Evolutionary conservation across 768 basidiomycete species (phyloP).

Genomic region (Lactifluus pinguis): DNA sequence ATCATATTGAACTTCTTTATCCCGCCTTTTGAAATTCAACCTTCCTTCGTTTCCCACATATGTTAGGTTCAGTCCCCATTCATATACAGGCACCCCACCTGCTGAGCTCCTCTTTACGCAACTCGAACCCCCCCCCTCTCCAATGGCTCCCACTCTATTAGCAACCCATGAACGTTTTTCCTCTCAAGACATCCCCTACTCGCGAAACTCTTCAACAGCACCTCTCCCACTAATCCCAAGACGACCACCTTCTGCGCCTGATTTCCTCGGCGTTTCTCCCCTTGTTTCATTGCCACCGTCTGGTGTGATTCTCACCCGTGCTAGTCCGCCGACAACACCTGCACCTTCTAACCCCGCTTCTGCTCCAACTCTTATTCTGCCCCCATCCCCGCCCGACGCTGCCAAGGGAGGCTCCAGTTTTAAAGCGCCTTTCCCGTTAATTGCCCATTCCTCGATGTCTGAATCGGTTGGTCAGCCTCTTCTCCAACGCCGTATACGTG

Average conservation of each 20-base stretch:
- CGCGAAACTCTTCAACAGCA: conserved; percentile 45
- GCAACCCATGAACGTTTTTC: conserved; percentile 17
- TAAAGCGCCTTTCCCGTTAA: conserved; percentile 9
- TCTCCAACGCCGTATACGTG: conserved; percentile 24
- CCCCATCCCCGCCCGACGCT: conserved; percentile 20
- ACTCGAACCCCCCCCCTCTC: neutral
- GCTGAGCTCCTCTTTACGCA: neutral
- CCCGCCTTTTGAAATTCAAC: conserved; percentile 15
- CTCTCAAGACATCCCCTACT: conserved; percentile 19
- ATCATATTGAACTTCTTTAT: conserved; percentile 5
- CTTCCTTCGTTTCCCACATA: conserved; percentile 10
- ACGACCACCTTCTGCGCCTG: conserved; percentile 28
- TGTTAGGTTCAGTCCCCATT: conserved; percentile 10
- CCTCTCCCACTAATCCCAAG: conserved; percentile 61
- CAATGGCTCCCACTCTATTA: conserved; percentile 16
- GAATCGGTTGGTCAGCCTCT: conserved; percentile 22
- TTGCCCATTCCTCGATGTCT: conserved; percentile 17
- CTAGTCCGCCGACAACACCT: conserved; percentile 9
- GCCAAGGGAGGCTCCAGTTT: conserved; percentile 6
- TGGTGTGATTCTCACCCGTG: conserved; percentile 13
- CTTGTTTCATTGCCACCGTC: neutral
- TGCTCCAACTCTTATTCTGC: conserved; percentile 21
- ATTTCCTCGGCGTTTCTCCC: conserved; percentile 18
- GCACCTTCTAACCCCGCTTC: neutral
- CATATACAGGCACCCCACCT: conserved; percentile 7